Conservation (phyloP, 371 early-diverging fungal species). For the Actinomortierella wolfii region DNA sequence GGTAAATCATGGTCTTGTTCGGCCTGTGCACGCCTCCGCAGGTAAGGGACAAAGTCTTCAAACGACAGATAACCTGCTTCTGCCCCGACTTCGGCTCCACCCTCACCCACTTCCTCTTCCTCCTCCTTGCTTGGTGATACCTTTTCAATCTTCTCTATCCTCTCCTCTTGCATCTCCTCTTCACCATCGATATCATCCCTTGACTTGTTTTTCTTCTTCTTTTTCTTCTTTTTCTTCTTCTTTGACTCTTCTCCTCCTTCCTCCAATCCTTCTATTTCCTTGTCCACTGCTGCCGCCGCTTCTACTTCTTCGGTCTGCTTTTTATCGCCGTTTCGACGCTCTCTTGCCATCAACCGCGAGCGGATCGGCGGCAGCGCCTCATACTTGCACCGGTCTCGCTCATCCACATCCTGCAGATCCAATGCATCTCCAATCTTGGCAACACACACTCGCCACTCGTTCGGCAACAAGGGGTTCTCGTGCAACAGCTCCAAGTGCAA, state of each 20-base stretch:
- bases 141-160: too few species aligned
- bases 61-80: not conserved
- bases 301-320: too few species aligned
- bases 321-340: constrained; percentile 2
- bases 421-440: constrained; percentile 1
- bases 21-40: not conserved
- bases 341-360: constrained; percentile 14
- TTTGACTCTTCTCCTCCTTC: too few species aligned
- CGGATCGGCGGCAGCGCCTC: constrained; percentile 6
- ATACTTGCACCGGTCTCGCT: constrained; percentile 9
- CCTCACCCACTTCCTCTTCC: too few species aligned
- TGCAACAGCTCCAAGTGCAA: constrained; percentile 68
- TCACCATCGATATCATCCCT: too few species aligned
- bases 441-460: too few species aligned
- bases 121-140: not conserved
- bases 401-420: constrained; percentile 3
- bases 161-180: too few species aligned
- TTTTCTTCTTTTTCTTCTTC: too few species aligned
- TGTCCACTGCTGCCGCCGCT: too few species aligned
- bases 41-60: not conserved
- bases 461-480: constrained; percentile 50
- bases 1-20: constrained; percentile 43
- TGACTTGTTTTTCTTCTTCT: too few species aligned
- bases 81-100: too few species aligned
- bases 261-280: too few species aligned